A percentile compares a stretch with the other conserved stretches of the same genome.
Evolutionary conservation across 2,329 filamentous ascomycete genomes (phyloP).

Genomic region (Hypocreales sp.): DNA sequence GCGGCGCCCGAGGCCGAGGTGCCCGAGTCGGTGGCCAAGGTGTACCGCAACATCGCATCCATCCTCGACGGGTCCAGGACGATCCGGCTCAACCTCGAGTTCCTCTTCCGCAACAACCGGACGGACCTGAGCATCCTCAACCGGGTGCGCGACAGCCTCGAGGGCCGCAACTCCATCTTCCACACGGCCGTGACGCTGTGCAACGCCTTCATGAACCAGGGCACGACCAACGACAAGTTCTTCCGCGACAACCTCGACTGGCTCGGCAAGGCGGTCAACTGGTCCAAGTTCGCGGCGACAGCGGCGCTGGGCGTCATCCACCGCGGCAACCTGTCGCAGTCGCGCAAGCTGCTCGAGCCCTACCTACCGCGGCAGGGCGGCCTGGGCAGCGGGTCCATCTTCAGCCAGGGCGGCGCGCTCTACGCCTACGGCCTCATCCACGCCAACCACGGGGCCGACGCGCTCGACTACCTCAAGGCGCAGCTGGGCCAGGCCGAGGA

Average conservation of each 20-base stretch:
- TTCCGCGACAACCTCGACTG: constrained; percentile 97
- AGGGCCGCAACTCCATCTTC: constrained; percentile 95
- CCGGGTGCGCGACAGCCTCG: constrained; percentile 89
- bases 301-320: constrained; percentile 94
- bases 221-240: constrained; percentile 95
- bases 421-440: constrained; percentile 95
- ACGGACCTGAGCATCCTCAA: constrained; percentile 86
- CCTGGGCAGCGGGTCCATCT: constrained; percentile 69
- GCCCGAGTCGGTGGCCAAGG: constrained; percentile 36
- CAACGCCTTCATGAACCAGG: constrained; percentile 98
- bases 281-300: constrained; percentile 98
- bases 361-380: constrained; percentile 73
- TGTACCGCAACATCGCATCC: constrained; percentile 47
- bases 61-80: constrained; percentile 81
- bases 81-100: constrained; percentile 89
- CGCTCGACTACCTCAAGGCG: constrained; percentile 61
- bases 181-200: constrained; percentile 95
- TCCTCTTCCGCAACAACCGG: constrained; percentile 89
- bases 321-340: constrained; percentile 84
- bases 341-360: constrained; percentile 82
- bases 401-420: constrained; percentile 88
- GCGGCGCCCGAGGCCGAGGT: constrained; percentile 39
- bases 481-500: constrained; percentile 65
- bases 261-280: constrained; percentile 96
- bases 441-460: constrained; percentile 89